Base-by-base conservation (phyloP, 1,284 basidiomycete genomes). In the Coniophora puteana region DNA sequence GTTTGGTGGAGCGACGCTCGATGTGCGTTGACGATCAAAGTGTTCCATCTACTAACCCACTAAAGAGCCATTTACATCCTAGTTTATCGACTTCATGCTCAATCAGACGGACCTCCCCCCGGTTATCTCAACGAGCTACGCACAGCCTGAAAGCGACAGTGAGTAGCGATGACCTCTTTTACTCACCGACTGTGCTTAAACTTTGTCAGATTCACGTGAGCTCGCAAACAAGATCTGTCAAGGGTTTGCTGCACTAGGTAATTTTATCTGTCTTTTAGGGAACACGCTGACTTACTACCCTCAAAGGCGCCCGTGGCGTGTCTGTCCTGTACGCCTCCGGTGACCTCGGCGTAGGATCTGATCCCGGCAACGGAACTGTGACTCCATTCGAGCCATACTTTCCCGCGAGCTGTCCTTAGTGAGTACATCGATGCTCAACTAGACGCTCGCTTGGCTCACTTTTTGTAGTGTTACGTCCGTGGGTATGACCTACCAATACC, bases 41-140 rank as follows among this genome's bases (percentile, higher is more conserved):
- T 67, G 17, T 70, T 71, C 35, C 21, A 62, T 28, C 14, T 36
- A 14, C n/a, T 14, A n/a, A n/a, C 6, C 20, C 20, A 16, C 20
- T 18, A 18, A n/a, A 14, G 29, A 31, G 6, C 7, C 14, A 31
- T 22, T 55, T 31, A 36, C 34, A 36, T 13, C 42, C 23, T 8
- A 8, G 29, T 31, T n/a, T n/a, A n/a, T 31, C 6, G n/a, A 31
- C n/a, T 31, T 16, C n/a, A n/a, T 14, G 7, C n/a, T 31, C 8
- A 6, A n/a, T 18, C 6, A 7, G n/a, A 8, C 7, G n/a, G 37
- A 8, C n/a, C 1, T 62, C 40, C 80, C 81, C 8, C 67, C 69
- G 44, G 68, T 72, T 8, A 76, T 83, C 45, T 78, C 79, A 20
- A 83, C 79, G 1, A 76, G 72, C 47, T 86, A 86, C 51, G 80